Evolutionary conservation across 345 rosid species (phyloP).

Genomic region (Eucalyptus coolabah): DNA sequence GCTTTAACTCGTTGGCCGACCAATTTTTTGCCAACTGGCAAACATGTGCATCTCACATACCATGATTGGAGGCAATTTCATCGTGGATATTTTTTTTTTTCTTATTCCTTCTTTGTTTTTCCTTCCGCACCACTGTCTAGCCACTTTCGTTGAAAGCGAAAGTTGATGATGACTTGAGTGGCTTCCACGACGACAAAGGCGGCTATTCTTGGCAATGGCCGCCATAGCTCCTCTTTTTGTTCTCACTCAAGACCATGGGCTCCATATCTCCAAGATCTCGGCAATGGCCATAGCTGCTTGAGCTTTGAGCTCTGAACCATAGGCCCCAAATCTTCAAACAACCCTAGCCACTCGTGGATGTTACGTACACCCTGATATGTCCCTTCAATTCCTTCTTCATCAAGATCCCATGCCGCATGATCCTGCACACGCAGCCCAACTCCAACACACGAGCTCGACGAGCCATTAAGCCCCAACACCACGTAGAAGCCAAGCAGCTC

Average conservation of each 20-base stretch:
- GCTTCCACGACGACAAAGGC: not conserved
- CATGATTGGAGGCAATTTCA: not conserved
- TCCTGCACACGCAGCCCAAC: not conserved
- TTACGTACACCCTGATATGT: not conserved
- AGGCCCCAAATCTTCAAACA: not conserved
- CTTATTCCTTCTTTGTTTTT: not conserved
- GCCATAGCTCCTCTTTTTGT: not conserved
- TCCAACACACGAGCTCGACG: not conserved
- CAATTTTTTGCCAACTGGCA: not conserved
- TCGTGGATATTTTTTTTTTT: no score
- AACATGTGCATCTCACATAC: not conserved
- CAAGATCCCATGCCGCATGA: not conserved
- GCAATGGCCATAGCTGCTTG: not conserved
- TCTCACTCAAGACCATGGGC: not conserved
- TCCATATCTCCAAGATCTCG: not conserved
- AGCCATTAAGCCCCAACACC: not conserved
- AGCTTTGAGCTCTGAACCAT: not conserved
- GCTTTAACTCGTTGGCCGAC: not conserved
- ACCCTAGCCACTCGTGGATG: not conserved
- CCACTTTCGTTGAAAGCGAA: not conserved
- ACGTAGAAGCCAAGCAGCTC: not conserved
- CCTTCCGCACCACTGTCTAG: not conserved
- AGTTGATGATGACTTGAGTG: not conserved
- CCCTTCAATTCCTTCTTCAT: not conserved
- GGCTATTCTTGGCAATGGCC: not conserved